phyloP scores from a whole-genome alignment of 2,329 filamentous ascomycete genomes.

The Geosmithia putterillii region DNA sequence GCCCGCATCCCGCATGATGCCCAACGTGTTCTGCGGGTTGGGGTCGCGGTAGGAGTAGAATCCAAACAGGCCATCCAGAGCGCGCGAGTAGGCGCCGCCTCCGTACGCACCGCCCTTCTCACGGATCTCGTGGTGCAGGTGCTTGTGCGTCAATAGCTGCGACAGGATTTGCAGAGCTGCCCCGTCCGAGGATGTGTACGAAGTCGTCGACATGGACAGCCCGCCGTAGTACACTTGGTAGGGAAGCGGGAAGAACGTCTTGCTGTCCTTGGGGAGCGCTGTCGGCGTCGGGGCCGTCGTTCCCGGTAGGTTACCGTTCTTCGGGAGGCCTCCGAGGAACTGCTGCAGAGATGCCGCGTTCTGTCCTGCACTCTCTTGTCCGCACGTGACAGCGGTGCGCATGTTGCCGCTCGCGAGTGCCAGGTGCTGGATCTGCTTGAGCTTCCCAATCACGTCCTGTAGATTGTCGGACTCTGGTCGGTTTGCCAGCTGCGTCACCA shows the following conservation, averaged over 20 bases:
- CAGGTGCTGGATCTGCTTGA: slow-evolving; percentile 74
- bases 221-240: slow-evolving; percentile 97
- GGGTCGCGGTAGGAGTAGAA: slow-evolving; percentile 97
- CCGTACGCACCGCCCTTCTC: slow-evolving; percentile 97
- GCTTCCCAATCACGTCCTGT: slow-evolving; percentile 63
- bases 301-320: slow-evolving; percentile 29
- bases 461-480: slow-evolving; percentile 58
- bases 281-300: slow-evolving; percentile 14
- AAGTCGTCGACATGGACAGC: slow-evolving; percentile 68
- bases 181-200: slow-evolving; percentile 64
- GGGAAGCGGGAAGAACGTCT: slow-evolving; percentile 84
- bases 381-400: slow-evolving; percentile 78
- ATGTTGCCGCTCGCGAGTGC: slow-evolving; percentile 59
- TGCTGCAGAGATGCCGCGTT: slow-evolving; percentile 61
- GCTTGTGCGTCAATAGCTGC: slow-evolving; percentile 89
- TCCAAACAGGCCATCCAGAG: slow-evolving; percentile 75
- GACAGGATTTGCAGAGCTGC: slow-evolving; percentile 80
- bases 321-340: slow-evolving; percentile 44
- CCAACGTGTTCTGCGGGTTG: slow-evolving; percentile 79
- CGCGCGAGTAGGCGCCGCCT: slow-evolving; percentile 72
- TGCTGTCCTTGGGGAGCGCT: slow-evolving; percentile 39
- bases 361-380: slow-evolving; percentile 52
- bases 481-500: slow-evolving; percentile 67
- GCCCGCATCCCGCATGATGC: slow-evolving; percentile 73
- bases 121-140: slow-evolving; percentile 92